Conservation (phyloP, 1,284 basidiomycete species). For the Phenoliferia sp. region DNA sequence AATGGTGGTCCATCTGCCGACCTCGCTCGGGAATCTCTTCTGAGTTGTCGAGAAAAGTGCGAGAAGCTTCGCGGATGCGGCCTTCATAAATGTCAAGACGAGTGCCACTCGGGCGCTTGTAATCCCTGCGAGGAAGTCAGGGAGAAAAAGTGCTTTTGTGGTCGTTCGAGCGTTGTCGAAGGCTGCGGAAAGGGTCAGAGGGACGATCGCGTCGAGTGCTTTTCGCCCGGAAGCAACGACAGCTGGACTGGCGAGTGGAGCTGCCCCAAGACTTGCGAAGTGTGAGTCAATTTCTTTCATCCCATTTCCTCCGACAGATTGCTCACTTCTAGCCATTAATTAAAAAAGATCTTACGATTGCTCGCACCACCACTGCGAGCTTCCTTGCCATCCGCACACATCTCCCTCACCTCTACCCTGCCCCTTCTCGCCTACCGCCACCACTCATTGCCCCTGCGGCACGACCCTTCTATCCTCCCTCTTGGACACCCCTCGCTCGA, state of each 20-base stretch:
- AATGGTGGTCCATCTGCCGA: background rate
- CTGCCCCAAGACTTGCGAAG: constrained; percentile 58
- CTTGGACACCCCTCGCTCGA: constrained; percentile 48
- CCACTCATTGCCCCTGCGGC: constrained; percentile 77
- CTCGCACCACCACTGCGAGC: constrained; percentile 52
- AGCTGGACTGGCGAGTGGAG: constrained; percentile 65
- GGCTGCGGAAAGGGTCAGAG: constrained; percentile 20
- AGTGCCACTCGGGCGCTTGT: constrained; percentile 45
- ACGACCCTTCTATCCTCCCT: constrained; percentile 53
- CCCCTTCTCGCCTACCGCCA: constrained; percentile 62
- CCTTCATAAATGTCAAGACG: constrained; percentile 62
- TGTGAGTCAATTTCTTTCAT: background rate
- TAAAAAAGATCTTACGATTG: constrained; percentile 62
- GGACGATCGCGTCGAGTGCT: constrained; percentile 33
- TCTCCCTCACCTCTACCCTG: constrained; percentile 54
- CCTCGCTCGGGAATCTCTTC: constrained; percentile 47
- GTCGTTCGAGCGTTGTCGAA: constrained; percentile 13
- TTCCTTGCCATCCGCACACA: constrained; percentile 61
- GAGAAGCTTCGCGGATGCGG: constrained; percentile 60
- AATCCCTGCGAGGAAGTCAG: constrained; percentile 52
- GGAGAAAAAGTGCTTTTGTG: constrained; percentile 36
- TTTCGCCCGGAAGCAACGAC: constrained; percentile 28
- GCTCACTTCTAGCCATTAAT: background rate
- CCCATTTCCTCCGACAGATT: background rate
- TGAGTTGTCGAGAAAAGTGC: constrained; percentile 64